Base-by-base conservation (phyloP, 225 moss, liverwort and hornwort genomes). In the Marchantia paleacea region DNA sequence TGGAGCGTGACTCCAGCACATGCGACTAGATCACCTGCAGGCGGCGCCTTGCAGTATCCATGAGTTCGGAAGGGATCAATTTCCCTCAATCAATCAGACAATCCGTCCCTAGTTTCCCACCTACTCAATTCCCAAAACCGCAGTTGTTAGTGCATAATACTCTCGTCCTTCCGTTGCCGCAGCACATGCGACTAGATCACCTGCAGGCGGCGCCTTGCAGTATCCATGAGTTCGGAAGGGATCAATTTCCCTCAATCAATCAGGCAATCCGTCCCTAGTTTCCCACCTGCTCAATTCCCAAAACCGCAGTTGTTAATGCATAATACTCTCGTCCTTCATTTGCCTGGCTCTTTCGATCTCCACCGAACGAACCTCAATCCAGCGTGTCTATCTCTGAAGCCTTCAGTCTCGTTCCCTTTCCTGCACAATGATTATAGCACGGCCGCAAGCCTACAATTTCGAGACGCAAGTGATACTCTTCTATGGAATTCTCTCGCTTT, bases 1-100 rank as follows among this genome's bases (percentile, higher is more conserved):
- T 81, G 69, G 19, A 47, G 12, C 18, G n/a, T 6, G 55, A 71
- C 51, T 72, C 76, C 72, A 62, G 75, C 24, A 89, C 69, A 54
- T 89, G 88, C 14, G 81, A 75, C 30, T 86, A 77, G 75, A 89
- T 84, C 24, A 80, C 60, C 76, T 78, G 86, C 77, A 89, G 74
- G 22, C 88, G 76, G 52, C 88, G 85, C 69, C 70, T 65, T 7
- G 83, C 86, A 0, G 82, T 62, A 55, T 87, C 87, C 87, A 87
- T 84, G 47, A 47, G 29, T 79, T 39, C 39, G 39, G 79, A 47
- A 49, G 28, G 4, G 7, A 16, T 7, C 22, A 49, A 70, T 10
- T 70, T 9, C 69, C 28, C 48, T 20, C 47, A 70, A 31, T 70
- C 69, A n/a, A 2, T 19, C 11, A n/a, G 25, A 1, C 25, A 24